Base-by-base conservation (phyloP, 2,329 filamentous ascomycete species). In the Achaetomium macrosporum region DNA sequence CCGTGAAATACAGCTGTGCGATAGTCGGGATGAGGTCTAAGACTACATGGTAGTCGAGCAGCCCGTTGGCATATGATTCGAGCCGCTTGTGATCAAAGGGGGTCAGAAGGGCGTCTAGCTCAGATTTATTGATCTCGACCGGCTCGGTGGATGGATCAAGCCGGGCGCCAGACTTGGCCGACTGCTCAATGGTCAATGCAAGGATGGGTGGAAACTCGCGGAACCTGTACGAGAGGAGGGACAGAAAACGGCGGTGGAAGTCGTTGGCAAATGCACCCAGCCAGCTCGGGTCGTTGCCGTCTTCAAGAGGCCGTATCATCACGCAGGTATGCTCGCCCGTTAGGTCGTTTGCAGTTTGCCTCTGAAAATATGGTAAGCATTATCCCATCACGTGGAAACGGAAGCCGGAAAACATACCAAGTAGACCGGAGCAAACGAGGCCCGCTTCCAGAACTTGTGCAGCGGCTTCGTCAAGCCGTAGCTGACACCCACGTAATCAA, bases 241-340 rank as follows among this genome's bases (percentile, higher is more conserved):
- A 83, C 45, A 96, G 76, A 75, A 97, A 97, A n/a, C 95, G 85
- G 58, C 83, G 85, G 65, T 97, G 91, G 78, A 97, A 99, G 69
- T 99, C 93, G 57, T 87, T 82, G 4, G 92, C 81, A 65, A 95
- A 99, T 2, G 90, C 90, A 15, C 88, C 89, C 0, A 97, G 83
- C 93, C 93, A 97, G 63, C 81, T 83, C 52, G 76, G 76, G 61
- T 96, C 90, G 40, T 83, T 84, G 50, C 75, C 76, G 48, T 71
- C 75, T 54, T 82, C 77, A 7, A 99, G 77, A 1, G 90, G 87
- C 53, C 90, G 83, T 45, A 99, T 79, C 95, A 99, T 99, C 29
- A 99, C 92, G 66, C 90, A 96, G 0, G 93, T 96, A 68, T 99
- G 93, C 71, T 99, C 93, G 51, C 93, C 93, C 0, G 95, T 99